Percentiles rank a stretch among this genome's conserved stretches.
These are phyloP conservation scores for Trichoderma sp. DNA, from an alignment of 2,329 filamentous ascomycete species.

Conservation along the genomic window DNA sequence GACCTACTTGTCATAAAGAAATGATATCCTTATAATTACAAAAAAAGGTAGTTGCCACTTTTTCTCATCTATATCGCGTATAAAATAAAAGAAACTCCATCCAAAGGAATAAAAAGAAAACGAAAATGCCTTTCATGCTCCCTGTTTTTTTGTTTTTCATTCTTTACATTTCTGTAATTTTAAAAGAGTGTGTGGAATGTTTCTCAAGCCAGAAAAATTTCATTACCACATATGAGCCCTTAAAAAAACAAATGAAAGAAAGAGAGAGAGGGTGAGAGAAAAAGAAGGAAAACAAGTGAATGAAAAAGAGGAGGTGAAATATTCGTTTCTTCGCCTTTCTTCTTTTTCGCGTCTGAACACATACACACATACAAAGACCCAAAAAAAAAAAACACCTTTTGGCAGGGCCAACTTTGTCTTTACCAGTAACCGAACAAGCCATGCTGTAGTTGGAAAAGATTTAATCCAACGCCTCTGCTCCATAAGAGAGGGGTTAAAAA, in stretches of 20 bases:
- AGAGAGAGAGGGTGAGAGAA: neutral
- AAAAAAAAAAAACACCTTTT: slow-evolving; percentile 33
- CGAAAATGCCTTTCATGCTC: slow-evolving; percentile 20
- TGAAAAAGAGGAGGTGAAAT: neutral
- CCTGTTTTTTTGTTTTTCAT: slow-evolving; percentile 30
- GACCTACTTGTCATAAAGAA: slow-evolving; percentile 30
- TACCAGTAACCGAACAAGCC: slow-evolving; percentile 32
- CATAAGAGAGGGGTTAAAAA: slow-evolving; percentile 33
- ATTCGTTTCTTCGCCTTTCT: neutral
- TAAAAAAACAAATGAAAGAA: neutral
- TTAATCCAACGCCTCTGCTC: slow-evolving; percentile 43
- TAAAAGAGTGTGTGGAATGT: neutral
- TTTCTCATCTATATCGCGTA: slow-evolving; percentile 34
- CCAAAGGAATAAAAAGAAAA: neutral
- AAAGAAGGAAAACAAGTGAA: neutral
- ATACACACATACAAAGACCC: slow-evolving; percentile 13
- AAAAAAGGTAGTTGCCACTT: slow-evolving; percentile 32
- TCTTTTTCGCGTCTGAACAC: neutral
- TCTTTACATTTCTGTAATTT: slow-evolving; percentile 10
- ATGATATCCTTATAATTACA: slow-evolving; percentile 36
- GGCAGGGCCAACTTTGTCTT: slow-evolving; percentile 23
- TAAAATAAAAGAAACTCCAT: slow-evolving; percentile 25
- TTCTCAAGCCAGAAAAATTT: neutral
- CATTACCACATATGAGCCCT: neutral
- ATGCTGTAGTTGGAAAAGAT: slow-evolving; percentile 39